These are phyloP conservation scores for Phaeomoniella chlamydospora DNA, from an alignment of 2,329 filamentous ascomycete species.

Conservation along the genomic window DNA sequence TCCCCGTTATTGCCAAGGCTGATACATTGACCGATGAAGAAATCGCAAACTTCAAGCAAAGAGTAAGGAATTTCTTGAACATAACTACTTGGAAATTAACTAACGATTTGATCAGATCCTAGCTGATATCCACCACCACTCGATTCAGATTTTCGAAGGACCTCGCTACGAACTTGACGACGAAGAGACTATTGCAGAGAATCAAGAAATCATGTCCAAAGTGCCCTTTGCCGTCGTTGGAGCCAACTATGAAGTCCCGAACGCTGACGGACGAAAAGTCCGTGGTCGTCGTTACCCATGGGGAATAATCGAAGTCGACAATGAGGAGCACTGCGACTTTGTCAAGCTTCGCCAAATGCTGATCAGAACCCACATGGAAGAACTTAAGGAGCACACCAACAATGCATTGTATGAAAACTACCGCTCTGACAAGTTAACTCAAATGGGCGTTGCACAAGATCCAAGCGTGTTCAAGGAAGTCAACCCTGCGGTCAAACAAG, in stretches of 20 bases:
- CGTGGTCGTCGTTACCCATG: slow-evolving; percentile 93
- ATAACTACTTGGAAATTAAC: slow-evolving; percentile 2
- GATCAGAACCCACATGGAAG: slow-evolving; percentile 99
- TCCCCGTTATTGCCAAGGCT: slow-evolving; percentile 96
- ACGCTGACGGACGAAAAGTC: slow-evolving; percentile 84
- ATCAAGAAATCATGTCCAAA: slow-evolving; percentile 99
- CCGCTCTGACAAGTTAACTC: slow-evolving; percentile 96
- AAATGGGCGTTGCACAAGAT: slow-evolving; percentile 97
- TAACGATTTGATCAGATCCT: slow-evolving; percentile 58
- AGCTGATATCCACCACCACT: slow-evolving; percentile 90
- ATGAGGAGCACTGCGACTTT: slow-evolving; percentile 99
- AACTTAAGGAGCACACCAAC: slow-evolving; percentile 99
- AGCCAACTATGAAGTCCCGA: slow-evolving; percentile 87
- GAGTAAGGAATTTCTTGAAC: too few relatives aligned
- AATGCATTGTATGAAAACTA: slow-evolving; percentile 99
- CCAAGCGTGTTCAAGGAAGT: slow-evolving; percentile 99
- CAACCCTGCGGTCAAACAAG: slow-evolving; percentile 99
- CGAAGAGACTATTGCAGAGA: slow-evolving; percentile 98
- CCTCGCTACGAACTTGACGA: slow-evolving; percentile 97
- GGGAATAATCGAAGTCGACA: slow-evolving; percentile 98
- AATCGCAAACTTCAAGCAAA: slow-evolving; percentile 83
- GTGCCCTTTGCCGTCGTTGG: slow-evolving; percentile 96
- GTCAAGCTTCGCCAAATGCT: slow-evolving; percentile 99
- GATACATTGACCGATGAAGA: slow-evolving; percentile 97
- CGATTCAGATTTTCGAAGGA: slow-evolving; percentile 97